phyloP scores from a whole-genome alignment of 2,329 filamentous ascomycete species.

The Ceratocystis alfenasii region DNA sequence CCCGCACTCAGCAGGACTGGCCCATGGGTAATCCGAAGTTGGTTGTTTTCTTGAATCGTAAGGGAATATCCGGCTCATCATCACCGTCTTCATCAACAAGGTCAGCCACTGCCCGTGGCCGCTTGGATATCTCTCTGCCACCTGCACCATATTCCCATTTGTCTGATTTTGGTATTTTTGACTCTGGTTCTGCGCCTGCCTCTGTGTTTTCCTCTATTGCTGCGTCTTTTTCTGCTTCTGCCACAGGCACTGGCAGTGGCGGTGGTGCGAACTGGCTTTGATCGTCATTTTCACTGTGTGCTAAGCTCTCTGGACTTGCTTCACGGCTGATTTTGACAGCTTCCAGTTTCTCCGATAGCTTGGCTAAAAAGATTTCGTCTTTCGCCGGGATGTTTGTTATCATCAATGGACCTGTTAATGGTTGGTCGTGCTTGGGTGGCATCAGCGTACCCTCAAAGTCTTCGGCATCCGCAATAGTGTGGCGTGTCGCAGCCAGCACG shows the following conservation, averaged over 20 bases:
- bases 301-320: slow-evolving; percentile 19
- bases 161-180: not conserved
- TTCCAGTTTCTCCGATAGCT: slow-evolving; percentile 41
- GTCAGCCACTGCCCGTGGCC: not conserved
- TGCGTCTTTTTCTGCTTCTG: not conserved
- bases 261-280: slow-evolving; percentile 7
- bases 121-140: not conserved
- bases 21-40: slow-evolving; percentile 33
- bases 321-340: slow-evolving; percentile 38
- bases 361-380: slow-evolving; percentile 43
- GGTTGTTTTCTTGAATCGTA: slow-evolving; percentile 35
- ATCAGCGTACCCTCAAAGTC: slow-evolving; percentile 28
- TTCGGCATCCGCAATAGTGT: not conserved
- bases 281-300: slow-evolving; percentile 7
- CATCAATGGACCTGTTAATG: slow-evolving; percentile 42
- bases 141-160: not conserved
- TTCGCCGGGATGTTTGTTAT: slow-evolving; percentile 44
- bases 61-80: slow-evolving; percentile 34
- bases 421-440: slow-evolving; percentile 34
- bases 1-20: not conserved
- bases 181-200: not conserved
- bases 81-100: slow-evolving; percentile 24
- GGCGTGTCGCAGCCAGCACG: not conserved
- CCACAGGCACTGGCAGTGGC: slow-evolving; percentile 23
- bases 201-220: not conserved